Evolutionary conservation across 2,329 filamentous ascomycete species (phyloP).

Genomic region (Hymenoscyphus repandus): DNA sequence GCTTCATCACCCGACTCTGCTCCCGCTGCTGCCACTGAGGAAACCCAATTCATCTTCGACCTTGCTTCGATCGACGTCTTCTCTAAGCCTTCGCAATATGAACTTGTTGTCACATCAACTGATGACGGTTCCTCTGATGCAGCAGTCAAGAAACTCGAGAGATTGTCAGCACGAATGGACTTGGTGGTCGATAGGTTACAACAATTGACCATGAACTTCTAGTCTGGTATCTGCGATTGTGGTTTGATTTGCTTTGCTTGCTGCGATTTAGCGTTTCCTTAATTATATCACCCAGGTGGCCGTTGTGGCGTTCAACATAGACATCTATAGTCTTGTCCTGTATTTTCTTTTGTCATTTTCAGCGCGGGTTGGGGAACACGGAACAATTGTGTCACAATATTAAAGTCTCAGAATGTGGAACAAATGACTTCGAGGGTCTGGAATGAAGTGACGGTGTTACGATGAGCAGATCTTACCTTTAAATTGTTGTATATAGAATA

Average conservation of each 20-base stretch:
- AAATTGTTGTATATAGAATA: not conserved
- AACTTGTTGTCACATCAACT: conserved; percentile 57
- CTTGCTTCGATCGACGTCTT: conserved; percentile 47
- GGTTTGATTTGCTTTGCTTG: conserved; percentile 14
- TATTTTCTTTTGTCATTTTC: conserved; percentile 3
- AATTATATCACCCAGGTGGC: not conserved
- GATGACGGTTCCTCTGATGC: conserved; percentile 33
- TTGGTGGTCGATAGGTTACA: conserved; percentile 23
- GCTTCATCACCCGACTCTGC: conserved; percentile 36
- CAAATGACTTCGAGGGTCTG: not conserved
- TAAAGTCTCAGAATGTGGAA: not conserved
- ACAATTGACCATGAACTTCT: conserved; percentile 21
- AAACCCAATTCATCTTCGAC: conserved; percentile 32
- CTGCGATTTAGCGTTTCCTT: conserved; percentile 22
- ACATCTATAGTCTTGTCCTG: not conserved
- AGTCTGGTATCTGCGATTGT: conserved; percentile 5
- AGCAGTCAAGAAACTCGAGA: conserved; percentile 20
- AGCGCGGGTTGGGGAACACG: not conserved
- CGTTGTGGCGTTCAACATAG: conserved; percentile 4
- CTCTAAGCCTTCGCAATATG: conserved; percentile 56
- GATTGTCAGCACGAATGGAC: conserved; percentile 25
- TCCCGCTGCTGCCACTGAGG: conserved; percentile 8
- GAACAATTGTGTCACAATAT: not conserved
- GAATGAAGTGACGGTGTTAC: not conserved
- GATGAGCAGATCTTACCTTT: not conserved